Percentiles rank a stretch among this genome's conserved stretches.
These are phyloP conservation scores for Trichoderma breve DNA, from an alignment of 2,329 filamentous ascomycete species.

Conservation along the genomic window DNA sequence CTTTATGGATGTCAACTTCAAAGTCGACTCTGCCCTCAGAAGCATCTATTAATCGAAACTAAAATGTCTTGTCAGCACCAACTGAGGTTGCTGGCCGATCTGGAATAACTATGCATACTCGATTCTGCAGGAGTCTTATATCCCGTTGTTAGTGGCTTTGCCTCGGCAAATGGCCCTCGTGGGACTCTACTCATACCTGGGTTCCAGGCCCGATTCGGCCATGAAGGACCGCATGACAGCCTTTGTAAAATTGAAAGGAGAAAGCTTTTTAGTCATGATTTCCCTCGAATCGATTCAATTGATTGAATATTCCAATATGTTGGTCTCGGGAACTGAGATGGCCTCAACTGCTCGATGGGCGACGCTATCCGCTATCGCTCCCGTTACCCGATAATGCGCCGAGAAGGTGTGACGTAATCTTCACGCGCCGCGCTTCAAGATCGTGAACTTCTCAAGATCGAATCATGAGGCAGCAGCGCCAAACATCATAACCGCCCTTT, in stretches of 20 bases:
- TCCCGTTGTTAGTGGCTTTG: not conserved
- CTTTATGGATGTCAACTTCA: slow-evolving; percentile 69
- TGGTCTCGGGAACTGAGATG: not conserved
- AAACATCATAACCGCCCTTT: slow-evolving; percentile 12
- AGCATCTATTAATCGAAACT: slow-evolving; percentile 68
- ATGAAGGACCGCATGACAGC: slow-evolving; percentile 73
- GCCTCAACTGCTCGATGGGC: not conserved
- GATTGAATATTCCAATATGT: not conserved
- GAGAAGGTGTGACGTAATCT: not conserved
- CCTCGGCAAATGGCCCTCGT: not conserved
- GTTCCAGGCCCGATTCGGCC: slow-evolving; percentile 81
- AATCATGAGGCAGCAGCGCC: not conserved
- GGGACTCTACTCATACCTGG: slow-evolving; percentile 57
- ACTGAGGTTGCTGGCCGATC: not conserved
- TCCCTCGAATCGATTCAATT: not conserved
- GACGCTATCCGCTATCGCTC: not conserved
- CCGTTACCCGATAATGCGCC: slow-evolving; percentile 4
- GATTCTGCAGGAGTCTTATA: slow-evolving; percentile 31
- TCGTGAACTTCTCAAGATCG: not conserved
- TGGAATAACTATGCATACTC: slow-evolving; percentile 7
- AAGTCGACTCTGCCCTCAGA: slow-evolving; percentile 68
- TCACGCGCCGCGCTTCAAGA: not conserved
- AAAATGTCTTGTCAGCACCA: not conserved
- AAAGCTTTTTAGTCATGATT: slow-evolving; percentile 36
- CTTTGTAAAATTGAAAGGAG: slow-evolving; percentile 36